phyloP scores from a whole-genome alignment of 768 basidiomycete genomes.

The Suillus subluteus region DNA sequence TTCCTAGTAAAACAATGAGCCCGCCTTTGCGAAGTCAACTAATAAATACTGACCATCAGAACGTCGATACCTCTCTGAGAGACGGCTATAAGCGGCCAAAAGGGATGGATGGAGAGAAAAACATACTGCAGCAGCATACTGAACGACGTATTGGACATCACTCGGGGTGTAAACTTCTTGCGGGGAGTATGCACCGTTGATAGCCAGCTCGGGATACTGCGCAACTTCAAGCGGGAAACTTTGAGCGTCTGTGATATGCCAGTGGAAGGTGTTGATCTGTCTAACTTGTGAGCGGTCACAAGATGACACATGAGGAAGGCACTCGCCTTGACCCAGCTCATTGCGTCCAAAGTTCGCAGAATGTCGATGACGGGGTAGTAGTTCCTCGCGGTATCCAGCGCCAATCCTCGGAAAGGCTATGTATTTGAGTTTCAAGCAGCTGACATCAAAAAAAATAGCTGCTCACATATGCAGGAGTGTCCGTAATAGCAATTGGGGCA shows the following conservation, averaged over 20 bases:
- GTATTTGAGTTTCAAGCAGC: background rate
- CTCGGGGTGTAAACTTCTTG: constrained; percentile 52
- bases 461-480: constrained; percentile 52
- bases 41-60: constrained; percentile 43
- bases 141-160: constrained; percentile 62
- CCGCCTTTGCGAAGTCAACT: background rate
- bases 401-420: constrained; percentile 44
- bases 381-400: constrained; percentile 51
- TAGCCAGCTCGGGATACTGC: constrained; percentile 60
- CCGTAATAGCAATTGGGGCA: constrained; percentile 45
- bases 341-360: constrained; percentile 51
- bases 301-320: background rate
- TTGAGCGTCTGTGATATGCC: constrained; percentile 85
- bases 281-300: background rate
- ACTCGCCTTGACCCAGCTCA: constrained; percentile 53
- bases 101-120: background rate
- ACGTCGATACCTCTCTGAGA: constrained; percentile 73
- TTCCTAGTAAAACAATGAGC: constrained; percentile 47
- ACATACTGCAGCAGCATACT: constrained; percentile 73
- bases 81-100: constrained; percentile 1
- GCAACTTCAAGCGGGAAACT: constrained; percentile 75
- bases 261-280: constrained; percentile 78
- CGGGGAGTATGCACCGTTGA: constrained; percentile 69
- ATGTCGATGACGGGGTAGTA: constrained; percentile 44
- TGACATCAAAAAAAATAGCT: background rate